Evolutionary conservation across 805 yeast genomes (phyloP).

Genomic region (Candida chilensis): DNA sequence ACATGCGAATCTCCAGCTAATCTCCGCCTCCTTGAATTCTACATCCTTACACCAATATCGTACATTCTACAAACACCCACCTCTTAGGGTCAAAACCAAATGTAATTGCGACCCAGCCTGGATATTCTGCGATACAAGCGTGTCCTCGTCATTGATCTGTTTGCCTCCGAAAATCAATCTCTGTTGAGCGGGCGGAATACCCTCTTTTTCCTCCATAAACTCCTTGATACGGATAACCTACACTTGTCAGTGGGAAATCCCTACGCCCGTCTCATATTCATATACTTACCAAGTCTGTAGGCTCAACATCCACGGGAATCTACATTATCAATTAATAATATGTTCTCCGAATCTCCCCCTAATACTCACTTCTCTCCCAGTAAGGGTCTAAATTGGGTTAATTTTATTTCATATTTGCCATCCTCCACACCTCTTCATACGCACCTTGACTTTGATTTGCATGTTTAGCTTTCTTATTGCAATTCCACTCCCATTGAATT

Average conservation of each 20-base stretch:
- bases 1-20: too few species aligned
- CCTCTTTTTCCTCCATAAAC: constrained; percentile 90
- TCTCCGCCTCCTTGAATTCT: too few species aligned
- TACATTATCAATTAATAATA: constrained; percentile 6
- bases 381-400: constrained; percentile 38
- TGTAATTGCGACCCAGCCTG: constrained; percentile 83
- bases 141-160: constrained; percentile 77
- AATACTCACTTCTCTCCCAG: constrained; percentile 61
- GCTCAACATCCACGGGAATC: constrained; percentile 69
- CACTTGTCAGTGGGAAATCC: constrained; percentile 12
- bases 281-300: constrained; percentile 49
- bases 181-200: constrained; percentile 95
- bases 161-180: constrained; percentile 84
- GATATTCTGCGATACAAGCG: constrained; percentile 66
- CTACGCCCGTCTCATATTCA: neutral
- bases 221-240: constrained; percentile 70
- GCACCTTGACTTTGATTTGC: constrained; percentile 60
- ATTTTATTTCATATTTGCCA: neutral
- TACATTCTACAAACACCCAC: constrained; percentile 38
- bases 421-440: too few species aligned
- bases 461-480: constrained; percentile 16
- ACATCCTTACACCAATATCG: too few species aligned
- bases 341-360: constrained; percentile 2
- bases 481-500: too few species aligned
- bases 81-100: constrained; percentile 86